Conservation (phyloP, 2,329 filamentous ascomycete genomes). For the Calonectria fujianensis region DNA sequence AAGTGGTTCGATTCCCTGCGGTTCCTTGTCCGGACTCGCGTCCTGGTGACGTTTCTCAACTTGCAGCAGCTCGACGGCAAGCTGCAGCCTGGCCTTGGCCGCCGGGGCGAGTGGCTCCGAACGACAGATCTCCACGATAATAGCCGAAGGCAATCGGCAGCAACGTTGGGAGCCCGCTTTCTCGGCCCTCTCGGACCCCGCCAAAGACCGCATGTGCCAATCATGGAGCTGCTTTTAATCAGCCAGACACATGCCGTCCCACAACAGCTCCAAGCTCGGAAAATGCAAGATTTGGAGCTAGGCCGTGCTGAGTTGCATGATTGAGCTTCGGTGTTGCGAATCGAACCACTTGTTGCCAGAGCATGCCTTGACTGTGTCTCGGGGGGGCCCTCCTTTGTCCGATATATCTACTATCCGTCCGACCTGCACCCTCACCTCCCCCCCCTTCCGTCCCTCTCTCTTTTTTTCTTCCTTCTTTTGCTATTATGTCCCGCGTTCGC, state of each 20-base stretch:
- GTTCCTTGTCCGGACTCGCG: neutral
- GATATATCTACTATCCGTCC: constrained; percentile 31
- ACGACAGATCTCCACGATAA: constrained; percentile 16
- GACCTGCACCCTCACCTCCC: neutral
- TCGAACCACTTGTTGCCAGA: constrained; percentile 40
- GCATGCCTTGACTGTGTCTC: constrained; percentile 17
- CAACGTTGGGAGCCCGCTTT: constrained; percentile 34
- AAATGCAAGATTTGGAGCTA: constrained; percentile 28
- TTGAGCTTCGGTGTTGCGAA: constrained; percentile 37
- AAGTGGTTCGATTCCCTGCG: neutral
- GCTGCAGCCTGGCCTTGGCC: neutral
- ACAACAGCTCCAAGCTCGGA: constrained; percentile 37
- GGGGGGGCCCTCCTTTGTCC: constrained; percentile 25
- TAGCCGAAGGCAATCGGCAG: constrained; percentile 44
- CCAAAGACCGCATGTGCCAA: constrained; percentile 29
- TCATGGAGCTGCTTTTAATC: constrained; percentile 39
- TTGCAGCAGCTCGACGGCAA: neutral
- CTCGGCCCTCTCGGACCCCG: constrained; percentile 20
- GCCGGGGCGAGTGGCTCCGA: neutral
- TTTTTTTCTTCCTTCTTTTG: constrained; percentile 22
- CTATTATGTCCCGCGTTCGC: constrained; percentile 49
- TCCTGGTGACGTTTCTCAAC: neutral
- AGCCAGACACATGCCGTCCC: constrained; percentile 34
- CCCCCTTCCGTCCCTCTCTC: neutral
- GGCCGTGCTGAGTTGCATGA: constrained; percentile 37